Evolutionary conservation across 345 rosid species (phyloP), one percentile per base, ranked within the genome.

Genomic region (Gossypium herbaceum): DNA sequence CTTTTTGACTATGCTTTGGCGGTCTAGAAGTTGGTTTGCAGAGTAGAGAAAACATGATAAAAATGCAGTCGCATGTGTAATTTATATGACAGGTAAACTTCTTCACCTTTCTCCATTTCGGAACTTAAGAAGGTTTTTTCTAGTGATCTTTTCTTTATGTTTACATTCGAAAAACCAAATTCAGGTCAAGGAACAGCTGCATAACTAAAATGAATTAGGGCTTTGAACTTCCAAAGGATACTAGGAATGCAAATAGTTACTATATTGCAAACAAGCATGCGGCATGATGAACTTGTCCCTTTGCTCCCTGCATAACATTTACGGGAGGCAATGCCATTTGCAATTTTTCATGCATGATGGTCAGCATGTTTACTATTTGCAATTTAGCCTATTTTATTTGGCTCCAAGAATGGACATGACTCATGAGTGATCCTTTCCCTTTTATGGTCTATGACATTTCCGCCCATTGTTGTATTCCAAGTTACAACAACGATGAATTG

Each of bases 41-140:
- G 47, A 16, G 39, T 22, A 34, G 22, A 62, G 67, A 34, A 29
- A 62, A 62, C 9, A 9, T 1, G 3, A 13, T 2, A 13, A 27
- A 68, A 48, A 20, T 4, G 47, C 55, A 22, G 52, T 3, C 19
- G 66, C 68, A 51, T 6, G 50, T 64, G 47, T 54, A 19, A 58
- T 73, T 25, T 60, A 13, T 61, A 41, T 2, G 50, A 13, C 34
- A 29, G 66, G 58, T 69, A 68, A 68, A 72, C 52, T 73, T 65
- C 27, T 73, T 78, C 67, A 54, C 22, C 59, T 52, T 68, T n/a
- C 44, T 56, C 75, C 47, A 2, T 7, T 67, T 67, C 25, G 29
- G 39, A 2, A 47, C 71, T 22, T 8, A 6, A 44, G 5, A 41
- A 17, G 1, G 16, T 19, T n/a, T n/a, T 17, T 15, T 0, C 7